Evolutionary conservation across 164 flowering plant species (phyloP), one percentile per base, ranked within the genome.

Genomic region (Magnolia officinalis): DNA sequence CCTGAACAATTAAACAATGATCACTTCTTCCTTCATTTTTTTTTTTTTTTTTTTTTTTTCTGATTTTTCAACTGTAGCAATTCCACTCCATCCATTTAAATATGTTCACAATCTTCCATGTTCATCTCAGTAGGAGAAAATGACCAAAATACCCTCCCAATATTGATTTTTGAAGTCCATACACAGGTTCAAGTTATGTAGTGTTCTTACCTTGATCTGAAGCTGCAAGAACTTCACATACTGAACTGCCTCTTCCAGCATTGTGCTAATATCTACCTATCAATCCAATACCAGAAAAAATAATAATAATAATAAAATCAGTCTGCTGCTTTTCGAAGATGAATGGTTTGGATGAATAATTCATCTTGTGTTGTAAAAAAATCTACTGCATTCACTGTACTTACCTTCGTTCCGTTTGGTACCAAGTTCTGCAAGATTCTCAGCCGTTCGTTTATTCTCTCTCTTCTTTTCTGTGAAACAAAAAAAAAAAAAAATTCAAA

Each of bases 181-280:
- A 37, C 45, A 37, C 45, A 16, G 2, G 1, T 55, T 55, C 61
- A 55, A 55, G 61, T 6, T 10, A 55, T 55, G 13, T 13, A 10
- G 61, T 55, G 61, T 55, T 55, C 18, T 55, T 87, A 95, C 99
- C 98, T 92, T 93, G 78, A 96, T 96, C 81, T 93, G 99, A 68
- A 93, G 93, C 87, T 96, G 97, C 84, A 96, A 81, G 78, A 96
- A 94, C 86, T 96, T 96, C 26, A 96, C 99, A 80, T 96, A 96
- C 55, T 92, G 89, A 69, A 92, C 97, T 50, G 97, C 99, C 71
- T 96, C 99, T 88, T 96, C 99, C 13, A 96, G 94, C 99, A 96
- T 94, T 79, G 99, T 96, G 81, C 99, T 94, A 63, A 96, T 94
- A 73, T 94, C 99, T 67, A 95, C 98, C 95, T 91, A 84, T 64